These are phyloP conservation scores for Crithidia acanthocephali DNA, from an alignment of 208 protist species.

Conservation along the genomic window DNA sequence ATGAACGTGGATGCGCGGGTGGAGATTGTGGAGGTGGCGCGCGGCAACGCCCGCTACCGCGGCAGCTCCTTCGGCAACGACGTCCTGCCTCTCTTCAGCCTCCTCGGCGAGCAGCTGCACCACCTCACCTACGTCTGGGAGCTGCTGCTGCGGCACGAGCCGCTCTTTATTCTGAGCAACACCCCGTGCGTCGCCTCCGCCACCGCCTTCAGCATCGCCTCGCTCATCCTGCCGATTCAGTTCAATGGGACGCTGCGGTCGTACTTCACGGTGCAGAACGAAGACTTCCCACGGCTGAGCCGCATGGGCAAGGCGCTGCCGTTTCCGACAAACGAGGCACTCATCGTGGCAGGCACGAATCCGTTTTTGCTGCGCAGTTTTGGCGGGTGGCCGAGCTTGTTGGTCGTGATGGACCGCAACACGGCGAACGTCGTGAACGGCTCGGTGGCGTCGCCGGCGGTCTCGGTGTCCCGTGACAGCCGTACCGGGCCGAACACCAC, in stretches of 20 bases:
- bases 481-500: not conserved
- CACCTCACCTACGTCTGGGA: constrained; percentile 88
- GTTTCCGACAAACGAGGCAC: constrained; percentile 47
- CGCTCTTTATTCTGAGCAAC: constrained; percentile 81
- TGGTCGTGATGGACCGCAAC: constrained; percentile 70
- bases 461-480: not conserved
- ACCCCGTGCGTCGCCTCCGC: constrained; percentile 79
- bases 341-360: constrained; percentile 82
- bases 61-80: constrained; percentile 43
- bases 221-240: constrained; percentile 73
- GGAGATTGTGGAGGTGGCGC: constrained; percentile 21
- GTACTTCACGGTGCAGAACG: constrained; percentile 90
- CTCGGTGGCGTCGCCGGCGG: constrained; percentile 20
- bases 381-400: constrained; percentile 69
- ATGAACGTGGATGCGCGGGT: constrained; percentile 31
- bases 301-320: constrained; percentile 75
- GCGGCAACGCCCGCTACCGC: constrained; percentile 18
- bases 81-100: constrained; percentile 67
- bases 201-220: constrained; percentile 65
- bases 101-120: constrained; percentile 71
- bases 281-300: constrained; percentile 58
- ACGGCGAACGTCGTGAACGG: constrained; percentile 31
- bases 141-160: constrained; percentile 80
- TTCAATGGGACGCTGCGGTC: constrained; percentile 69
- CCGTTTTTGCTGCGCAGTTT: constrained; percentile 84